Base-by-base conservation (phyloP, 164 flowering plant genomes). In the Annona squamosa region DNA sequence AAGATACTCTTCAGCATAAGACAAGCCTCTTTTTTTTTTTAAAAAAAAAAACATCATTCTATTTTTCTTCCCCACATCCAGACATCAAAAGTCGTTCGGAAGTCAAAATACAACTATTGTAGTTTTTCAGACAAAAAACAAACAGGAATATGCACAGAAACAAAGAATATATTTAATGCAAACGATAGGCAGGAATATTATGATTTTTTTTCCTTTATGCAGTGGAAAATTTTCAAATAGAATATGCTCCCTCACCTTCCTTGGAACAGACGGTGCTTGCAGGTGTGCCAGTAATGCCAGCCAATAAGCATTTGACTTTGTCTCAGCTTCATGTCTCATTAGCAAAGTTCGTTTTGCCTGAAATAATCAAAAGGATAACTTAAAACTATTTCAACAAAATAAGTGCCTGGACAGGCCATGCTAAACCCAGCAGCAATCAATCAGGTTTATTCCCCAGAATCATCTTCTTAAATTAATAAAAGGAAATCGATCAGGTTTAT, bases 301-400 rank as follows among this genome's bases (percentile, higher is more conserved):
- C 99, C 99, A 95, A 82, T 95, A 95, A 0, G 89, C 97, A 82
- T 95, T 95, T 73, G 98, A 86, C 86, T 95, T 95, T 64, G 87
- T 85, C 79, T 95, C 99, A 69, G 99, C 98, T 82, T 95, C 99
- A 81, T 95, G 99, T 79, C 93, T 88, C 99, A 93, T 95, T 44
- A 93, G 73, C 74, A 95, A 84, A 18, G 99, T 95, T 42, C 98
- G 82, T 70, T 84, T 93, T 71, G 99, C 99, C 99, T 95, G 87
- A 71, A 70, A 80, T n/a, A 73, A 47, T 10, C 57, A 43, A 56
- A 45, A 26, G 37, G 37, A 26, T 1, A 26, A 26, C 37, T 26
- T 26, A 26, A 26, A 26, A 26, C 37, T 26, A 26, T 26, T 26
- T 26, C 1, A 1, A 26, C 37, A 26, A 26, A 26, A 26, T 26